A percentile compares a stretch with the other conserved stretches of the same genome.
phyloP scores from a whole-genome alignment of 1,284 basidiomycete genomes.

The Cutaneotrichosporon cyanovorans region DNA sequence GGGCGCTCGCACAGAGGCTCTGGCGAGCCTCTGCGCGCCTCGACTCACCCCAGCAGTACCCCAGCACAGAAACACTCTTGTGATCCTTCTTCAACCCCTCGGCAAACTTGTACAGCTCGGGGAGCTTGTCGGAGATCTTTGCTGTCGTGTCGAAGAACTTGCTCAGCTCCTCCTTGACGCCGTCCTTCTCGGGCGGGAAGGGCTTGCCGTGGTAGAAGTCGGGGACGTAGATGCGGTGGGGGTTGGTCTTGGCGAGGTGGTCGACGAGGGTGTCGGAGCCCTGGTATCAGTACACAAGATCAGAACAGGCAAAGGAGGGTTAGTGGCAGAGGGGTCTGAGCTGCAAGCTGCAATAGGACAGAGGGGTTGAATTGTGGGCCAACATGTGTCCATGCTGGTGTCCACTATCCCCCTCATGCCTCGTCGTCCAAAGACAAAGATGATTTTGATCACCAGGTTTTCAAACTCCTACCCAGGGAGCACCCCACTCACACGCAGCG shows the following conservation, averaged over 20 bases:
- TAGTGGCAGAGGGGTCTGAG: too few relatives aligned
- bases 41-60: constrained; percentile 40
- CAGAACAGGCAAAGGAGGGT: background rate
- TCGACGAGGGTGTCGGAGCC: constrained; percentile 33
- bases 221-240: constrained; percentile 33
- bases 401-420: too few relatives aligned
- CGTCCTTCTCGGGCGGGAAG: constrained; percentile 38
- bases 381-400: too few relatives aligned
- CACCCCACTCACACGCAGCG: constrained; percentile 26
- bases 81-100: constrained; percentile 21
- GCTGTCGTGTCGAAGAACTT: constrained; percentile 37
- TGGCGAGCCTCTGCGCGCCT: background rate
- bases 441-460: too few relatives aligned
- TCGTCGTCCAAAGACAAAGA: too few relatives aligned
- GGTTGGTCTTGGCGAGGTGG: constrained; percentile 23
- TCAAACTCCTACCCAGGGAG: too few relatives aligned
- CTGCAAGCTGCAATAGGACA: too few relatives aligned
- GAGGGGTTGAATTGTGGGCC: too few relatives aligned
- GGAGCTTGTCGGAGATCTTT: constrained; percentile 32
- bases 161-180: constrained; percentile 30
- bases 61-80: constrained; percentile 30
- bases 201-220: constrained; percentile 37
- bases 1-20: background rate
- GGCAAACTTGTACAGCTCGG: constrained; percentile 35
- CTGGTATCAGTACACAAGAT: constrained; percentile 12